phyloP scores from a whole-genome alignment of 805 yeast genomes.

The Myxozyma monticola region DNA sequence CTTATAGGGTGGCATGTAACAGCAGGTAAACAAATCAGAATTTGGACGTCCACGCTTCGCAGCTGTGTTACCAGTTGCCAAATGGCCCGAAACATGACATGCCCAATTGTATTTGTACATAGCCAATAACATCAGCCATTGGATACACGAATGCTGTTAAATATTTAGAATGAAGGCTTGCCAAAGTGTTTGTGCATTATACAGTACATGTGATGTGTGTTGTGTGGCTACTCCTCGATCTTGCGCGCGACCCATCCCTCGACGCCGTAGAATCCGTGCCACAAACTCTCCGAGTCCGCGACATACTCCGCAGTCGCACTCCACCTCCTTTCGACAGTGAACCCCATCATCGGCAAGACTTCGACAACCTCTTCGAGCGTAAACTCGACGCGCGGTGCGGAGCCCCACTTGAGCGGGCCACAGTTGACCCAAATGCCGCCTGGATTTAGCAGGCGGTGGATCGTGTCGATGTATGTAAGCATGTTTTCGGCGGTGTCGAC shows the following conservation, averaged over 20 bases:
- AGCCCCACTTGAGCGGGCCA: conserved; percentile 93
- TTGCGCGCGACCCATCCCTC: conserved; percentile 32
- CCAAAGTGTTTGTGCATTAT: too few relatives aligned
- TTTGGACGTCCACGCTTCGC: too few relatives aligned
- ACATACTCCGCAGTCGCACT: conserved; percentile 36
- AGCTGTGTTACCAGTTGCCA: too few relatives aligned
- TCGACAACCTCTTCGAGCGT: conserved; percentile 64
- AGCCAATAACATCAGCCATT: too few relatives aligned
- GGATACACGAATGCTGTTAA: too few relatives aligned
- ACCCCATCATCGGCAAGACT: conserved; percentile 61
- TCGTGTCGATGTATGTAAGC: conserved; percentile 68
- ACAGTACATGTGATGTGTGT: too few relatives aligned
- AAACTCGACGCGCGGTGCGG: conserved; percentile 71
- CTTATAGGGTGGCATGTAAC: too few relatives aligned
- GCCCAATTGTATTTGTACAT: too few relatives aligned
- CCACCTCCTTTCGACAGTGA: conserved; percentile 46
- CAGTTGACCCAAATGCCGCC: conserved; percentile 79
- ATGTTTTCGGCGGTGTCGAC: conserved; percentile 90
- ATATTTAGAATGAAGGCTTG: too few relatives aligned
- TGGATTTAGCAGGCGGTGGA: conserved; percentile 50
- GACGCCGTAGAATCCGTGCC: conserved; percentile 36
- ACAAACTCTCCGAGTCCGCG: conserved; percentile 37
- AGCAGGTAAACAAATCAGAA: too few relatives aligned
- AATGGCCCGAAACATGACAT: too few relatives aligned
- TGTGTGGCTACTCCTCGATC: too few relatives aligned